Evolutionary conservation across 108 stramenopile species (phyloP).

Genomic region (Cyclotella kingstonii): DNA sequence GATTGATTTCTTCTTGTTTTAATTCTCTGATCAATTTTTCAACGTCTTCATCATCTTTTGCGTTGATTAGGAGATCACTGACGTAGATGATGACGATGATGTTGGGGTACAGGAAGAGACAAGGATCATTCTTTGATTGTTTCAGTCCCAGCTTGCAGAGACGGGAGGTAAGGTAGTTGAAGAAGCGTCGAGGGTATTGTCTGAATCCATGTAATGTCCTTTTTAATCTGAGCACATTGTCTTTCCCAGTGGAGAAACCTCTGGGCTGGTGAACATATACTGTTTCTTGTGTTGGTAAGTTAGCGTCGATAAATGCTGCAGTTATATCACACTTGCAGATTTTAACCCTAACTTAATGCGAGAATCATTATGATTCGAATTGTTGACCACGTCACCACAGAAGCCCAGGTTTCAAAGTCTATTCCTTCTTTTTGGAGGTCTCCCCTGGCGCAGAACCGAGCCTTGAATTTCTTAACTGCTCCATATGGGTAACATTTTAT

Average conservation of each 20-base stretch:
- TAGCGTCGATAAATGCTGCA: conserved; percentile 49
- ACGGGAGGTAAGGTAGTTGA: conserved; percentile 7
- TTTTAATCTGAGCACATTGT: conserved; percentile 8
- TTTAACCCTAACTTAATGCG: conserved; percentile 1
- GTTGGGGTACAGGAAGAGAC: conserved; percentile 25
- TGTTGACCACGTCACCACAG: conserved; percentile 45
- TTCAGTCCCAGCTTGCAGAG: conserved; percentile 13
- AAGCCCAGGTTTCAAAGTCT: conserved; percentile 38
- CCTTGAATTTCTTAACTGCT: conserved; percentile 43
- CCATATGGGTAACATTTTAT: conserved; percentile 53
- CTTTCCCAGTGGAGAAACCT: conserved; percentile 8
- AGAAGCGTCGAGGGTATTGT: conserved; percentile 42
- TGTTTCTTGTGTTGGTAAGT: conserved; percentile 20
- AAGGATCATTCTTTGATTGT: conserved; percentile 37
- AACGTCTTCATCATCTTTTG: background rate
- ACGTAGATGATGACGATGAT: conserved; percentile 15
- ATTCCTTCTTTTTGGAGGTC: conserved; percentile 30
- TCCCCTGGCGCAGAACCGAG: conserved; percentile 44
- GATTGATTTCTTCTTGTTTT: background rate
- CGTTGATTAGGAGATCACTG: no score
- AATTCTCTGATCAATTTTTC: background rate
- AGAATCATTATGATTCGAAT: conserved; percentile 25
- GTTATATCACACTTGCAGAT: conserved; percentile 22
- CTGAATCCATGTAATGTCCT: conserved; percentile 30
- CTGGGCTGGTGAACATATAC: conserved; percentile 42